Percentiles rank a stretch among this genome's conserved stretches.
phyloP scores from a whole-genome alignment of 2,329 filamentous ascomycete genomes.

The Catunica adiposa region DNA sequence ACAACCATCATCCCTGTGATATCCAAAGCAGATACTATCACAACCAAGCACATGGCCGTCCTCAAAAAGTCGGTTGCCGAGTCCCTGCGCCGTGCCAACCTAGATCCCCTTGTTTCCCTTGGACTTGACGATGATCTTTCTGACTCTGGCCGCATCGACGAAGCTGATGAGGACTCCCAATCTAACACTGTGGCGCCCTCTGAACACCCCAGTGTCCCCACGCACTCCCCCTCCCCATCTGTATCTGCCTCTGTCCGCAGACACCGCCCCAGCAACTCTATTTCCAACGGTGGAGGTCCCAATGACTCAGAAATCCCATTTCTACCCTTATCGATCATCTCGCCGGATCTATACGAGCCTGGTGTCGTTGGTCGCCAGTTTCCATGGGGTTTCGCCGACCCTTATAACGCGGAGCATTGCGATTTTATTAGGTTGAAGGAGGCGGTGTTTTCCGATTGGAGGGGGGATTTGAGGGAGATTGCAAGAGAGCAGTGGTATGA shows the following conservation, averaged over 20 bases:
- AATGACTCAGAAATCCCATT: conserved; percentile 42
- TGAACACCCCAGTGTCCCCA: conserved; percentile 4
- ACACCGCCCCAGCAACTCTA: conserved; percentile 25
- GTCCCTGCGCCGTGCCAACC: conserved; percentile 65
- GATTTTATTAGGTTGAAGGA: conserved; percentile 87
- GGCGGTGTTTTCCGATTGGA: conserved; percentile 85
- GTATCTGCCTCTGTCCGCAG: conserved; percentile 24
- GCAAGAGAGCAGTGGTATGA: conserved; percentile 92
- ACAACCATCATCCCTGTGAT: conserved; percentile 92
- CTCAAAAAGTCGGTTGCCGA: conserved; percentile 85
- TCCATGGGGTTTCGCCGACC: conserved; percentile 93
- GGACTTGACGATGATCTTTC: conserved; percentile 63
- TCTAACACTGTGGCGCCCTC: conserved; percentile 19
- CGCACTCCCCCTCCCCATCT: conserved; percentile 23
- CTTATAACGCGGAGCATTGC: conserved; percentile 79
- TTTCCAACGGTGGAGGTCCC: background rate
- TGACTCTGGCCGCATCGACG: conserved; percentile 36
- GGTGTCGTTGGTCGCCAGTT: conserved; percentile 70
- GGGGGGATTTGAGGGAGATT: conserved; percentile 72
- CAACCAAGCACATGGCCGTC: conserved; percentile 81
- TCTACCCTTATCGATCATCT: conserved; percentile 82
- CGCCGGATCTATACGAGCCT: conserved; percentile 78
- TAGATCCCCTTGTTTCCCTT: conserved; percentile 78
- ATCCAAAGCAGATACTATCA: conserved; percentile 91
- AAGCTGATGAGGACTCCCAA: conserved; percentile 32